These are phyloP conservation scores for Penicillium sp. DNA, from an alignment of 2,329 filamentous ascomycete species.

Conservation along the genomic window DNA sequence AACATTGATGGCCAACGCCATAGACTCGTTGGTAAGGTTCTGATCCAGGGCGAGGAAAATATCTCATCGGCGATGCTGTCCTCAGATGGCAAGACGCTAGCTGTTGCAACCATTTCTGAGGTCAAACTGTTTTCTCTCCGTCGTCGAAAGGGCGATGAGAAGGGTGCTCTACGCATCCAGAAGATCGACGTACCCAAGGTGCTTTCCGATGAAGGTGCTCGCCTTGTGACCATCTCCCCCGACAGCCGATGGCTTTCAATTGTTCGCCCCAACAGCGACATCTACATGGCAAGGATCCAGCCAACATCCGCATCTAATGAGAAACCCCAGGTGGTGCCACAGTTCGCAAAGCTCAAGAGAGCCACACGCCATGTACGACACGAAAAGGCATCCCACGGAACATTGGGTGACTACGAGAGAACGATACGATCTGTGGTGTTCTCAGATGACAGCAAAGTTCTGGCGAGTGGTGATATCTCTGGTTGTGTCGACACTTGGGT, in stretches of 20 bases:
- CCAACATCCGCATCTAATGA: conserved; percentile 42
- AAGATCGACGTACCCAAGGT: conserved; percentile 65
- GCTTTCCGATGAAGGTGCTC: conserved; percentile 64
- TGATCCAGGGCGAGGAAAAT: conserved; percentile 71
- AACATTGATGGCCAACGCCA: conserved; percentile 40
- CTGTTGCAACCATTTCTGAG: conserved; percentile 71
- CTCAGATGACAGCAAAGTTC: conserved; percentile 73
- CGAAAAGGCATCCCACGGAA: conserved; percentile 59
- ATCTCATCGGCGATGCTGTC: conserved; percentile 75
- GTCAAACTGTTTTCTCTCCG: conserved; percentile 75
- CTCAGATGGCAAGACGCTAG: conserved; percentile 68
- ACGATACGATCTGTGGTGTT: conserved; percentile 74
- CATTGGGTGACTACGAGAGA: conserved; percentile 73
- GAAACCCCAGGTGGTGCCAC: conserved; percentile 47
- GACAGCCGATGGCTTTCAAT: conserved; percentile 48
- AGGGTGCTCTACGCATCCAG: conserved; percentile 66
- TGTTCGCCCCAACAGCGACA: conserved; percentile 60
- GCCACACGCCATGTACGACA: conserved; percentile 33
- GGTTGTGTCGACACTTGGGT: conserved; percentile 89
- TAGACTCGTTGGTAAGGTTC: conserved; percentile 64
- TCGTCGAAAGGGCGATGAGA: conserved; percentile 52
- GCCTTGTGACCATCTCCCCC: conserved; percentile 57
- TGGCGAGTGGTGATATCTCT: conserved; percentile 77
- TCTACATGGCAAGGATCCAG: conserved; percentile 55
- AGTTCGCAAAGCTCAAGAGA: conserved; percentile 44